Percentiles rank a stretch among this genome's conserved stretches.
These are phyloP conservation scores for Uronychia binucleata DNA, from an alignment of 73 alveolate genomes.

Conservation along the genomic window DNA sequence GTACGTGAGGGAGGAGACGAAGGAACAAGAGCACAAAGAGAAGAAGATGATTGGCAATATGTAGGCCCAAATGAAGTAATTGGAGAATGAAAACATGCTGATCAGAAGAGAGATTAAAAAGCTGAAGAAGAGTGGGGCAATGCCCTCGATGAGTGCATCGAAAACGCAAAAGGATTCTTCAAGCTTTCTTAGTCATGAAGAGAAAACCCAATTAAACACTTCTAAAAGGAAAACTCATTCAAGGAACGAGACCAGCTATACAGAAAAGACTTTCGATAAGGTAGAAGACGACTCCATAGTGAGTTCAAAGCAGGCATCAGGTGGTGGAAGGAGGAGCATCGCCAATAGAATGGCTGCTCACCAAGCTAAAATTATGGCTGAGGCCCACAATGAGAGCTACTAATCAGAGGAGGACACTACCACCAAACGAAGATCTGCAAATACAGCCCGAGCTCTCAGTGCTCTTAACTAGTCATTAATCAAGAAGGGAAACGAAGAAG, in stretches of 20 bases:
- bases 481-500: slow-evolving; percentile 26
- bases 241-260: not conserved
- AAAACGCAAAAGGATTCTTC: slow-evolving; percentile 34
- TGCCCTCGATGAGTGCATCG: slow-evolving; percentile 13
- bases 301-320: not conserved
- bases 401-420: no score
- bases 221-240: no score
- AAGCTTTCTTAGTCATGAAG: slow-evolving; percentile 13
- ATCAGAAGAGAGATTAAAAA: not conserved
- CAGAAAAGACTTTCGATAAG: not conserved
- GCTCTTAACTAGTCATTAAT: no score
- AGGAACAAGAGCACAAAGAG: not conserved
- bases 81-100: not conserved
- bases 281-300: not conserved
- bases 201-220: slow-evolving; percentile 9
- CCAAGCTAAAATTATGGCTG: no score
- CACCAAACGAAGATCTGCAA: slow-evolving; percentile 34
- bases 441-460: slow-evolving; percentile 31
- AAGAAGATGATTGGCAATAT: not conserved
- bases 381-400: no score
- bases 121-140: not conserved
- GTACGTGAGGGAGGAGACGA: not conserved
- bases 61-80: not conserved
- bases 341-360: not conserved
- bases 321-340: not conserved